Evolutionary conservation across 176 grass and related monocot genomes (phyloP).

Genomic region (Aegilops sharonensis): DNA sequence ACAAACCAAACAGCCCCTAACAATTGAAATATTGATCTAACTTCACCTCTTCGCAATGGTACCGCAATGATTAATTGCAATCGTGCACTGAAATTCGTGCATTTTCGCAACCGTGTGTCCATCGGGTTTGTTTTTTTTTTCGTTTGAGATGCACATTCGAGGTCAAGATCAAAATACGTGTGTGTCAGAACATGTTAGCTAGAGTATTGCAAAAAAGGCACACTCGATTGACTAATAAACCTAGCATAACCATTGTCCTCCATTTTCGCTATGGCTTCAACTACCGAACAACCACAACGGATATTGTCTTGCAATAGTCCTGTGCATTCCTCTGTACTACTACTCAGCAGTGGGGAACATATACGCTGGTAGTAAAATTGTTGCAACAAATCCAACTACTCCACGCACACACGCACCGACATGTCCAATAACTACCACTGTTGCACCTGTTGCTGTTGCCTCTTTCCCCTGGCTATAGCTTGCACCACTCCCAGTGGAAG

Average conservation of each 20-base stretch:
- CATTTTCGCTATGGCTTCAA: not conserved
- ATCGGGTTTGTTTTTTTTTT: too few species aligned
- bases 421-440: too few species aligned
- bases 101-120: too few species aligned
- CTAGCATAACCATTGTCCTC: not conserved
- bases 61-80: not conserved
- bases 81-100: too few species aligned
- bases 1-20: too few species aligned
- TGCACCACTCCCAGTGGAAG: not conserved
- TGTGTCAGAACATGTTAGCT: too few species aligned
- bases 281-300: not conserved
- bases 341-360: not conserved
- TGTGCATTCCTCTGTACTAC: not conserved
- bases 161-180: too few species aligned
- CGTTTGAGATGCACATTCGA: too few species aligned
- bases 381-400: slow-evolving; percentile 45
- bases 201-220: too few species aligned
- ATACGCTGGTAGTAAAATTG: not conserved
- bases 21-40: not conserved
- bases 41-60: not conserved
- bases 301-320: not conserved
- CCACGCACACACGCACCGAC: too few species aligned
- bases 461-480: not conserved
- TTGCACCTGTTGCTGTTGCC: not conserved
- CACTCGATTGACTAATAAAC: too few species aligned